phyloP scores from a whole-genome alignment of 441 rosid species.

The Pelargonium citronellum region DNA sequence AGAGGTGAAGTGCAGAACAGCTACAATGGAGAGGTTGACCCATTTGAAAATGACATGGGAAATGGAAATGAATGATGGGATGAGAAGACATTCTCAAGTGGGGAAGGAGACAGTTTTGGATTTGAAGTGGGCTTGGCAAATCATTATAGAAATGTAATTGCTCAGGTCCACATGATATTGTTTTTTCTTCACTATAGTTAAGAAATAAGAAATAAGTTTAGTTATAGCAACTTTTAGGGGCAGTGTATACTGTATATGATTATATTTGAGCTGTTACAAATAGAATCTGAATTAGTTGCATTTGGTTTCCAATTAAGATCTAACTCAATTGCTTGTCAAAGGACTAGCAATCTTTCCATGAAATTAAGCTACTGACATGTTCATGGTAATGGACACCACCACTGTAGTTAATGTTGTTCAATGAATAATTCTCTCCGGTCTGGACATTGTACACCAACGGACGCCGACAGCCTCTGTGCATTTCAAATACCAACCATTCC shows the following conservation, averaged over 20 bases:
- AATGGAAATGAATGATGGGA: neutral
- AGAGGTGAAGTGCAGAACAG: neutral
- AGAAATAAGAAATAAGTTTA: too few species aligned
- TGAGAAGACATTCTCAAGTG: neutral
- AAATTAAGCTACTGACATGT: neutral
- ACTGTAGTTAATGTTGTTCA: neutral
- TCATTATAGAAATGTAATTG: too few species aligned
- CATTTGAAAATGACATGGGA: neutral
- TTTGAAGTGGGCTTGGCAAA: neutral
- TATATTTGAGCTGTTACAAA: too few species aligned
- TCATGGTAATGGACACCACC: too few species aligned
- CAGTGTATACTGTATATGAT: too few species aligned
- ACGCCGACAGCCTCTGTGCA: neutral
- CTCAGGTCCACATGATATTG: too few species aligned
- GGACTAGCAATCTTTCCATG: neutral
- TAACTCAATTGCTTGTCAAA: too few species aligned
- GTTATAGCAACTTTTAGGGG: too few species aligned
- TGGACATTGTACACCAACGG: neutral
- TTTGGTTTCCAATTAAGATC: too few species aligned
- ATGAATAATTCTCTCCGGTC: neutral
- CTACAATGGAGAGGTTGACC: constrained; percentile 7
- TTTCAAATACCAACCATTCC: neutral
- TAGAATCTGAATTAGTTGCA: too few species aligned
- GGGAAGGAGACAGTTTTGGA: neutral
- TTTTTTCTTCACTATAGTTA: too few species aligned